These are phyloP conservation scores for Drechslerella coelobrocha DNA, from an alignment of 2,329 filamentous ascomycete species.

Conservation along the genomic window DNA sequence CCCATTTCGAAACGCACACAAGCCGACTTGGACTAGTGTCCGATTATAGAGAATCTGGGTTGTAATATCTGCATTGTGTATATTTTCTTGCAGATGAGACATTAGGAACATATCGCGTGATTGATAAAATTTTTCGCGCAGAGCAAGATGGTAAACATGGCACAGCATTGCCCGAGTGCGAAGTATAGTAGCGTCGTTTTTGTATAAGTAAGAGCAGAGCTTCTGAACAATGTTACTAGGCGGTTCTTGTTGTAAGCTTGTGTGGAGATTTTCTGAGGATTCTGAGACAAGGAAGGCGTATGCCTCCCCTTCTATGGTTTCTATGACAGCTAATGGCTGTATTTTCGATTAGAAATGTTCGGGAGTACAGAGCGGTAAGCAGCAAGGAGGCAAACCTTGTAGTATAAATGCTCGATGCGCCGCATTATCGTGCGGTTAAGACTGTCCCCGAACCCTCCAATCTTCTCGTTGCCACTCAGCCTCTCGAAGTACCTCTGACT, in stretches of 20 bases:
- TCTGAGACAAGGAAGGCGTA: constrained; percentile 61
- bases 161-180: constrained; percentile 96
- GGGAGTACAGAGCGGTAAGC: not conserved
- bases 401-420: constrained; percentile 95
- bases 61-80: constrained; percentile 93
- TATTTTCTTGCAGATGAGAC: constrained; percentile 98
- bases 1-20: constrained; percentile 96
- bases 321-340: constrained; percentile 41
- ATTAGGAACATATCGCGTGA: constrained; percentile 99
- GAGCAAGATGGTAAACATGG: constrained; percentile 96
- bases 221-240: constrained; percentile 61
- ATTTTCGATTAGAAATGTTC: not conserved
- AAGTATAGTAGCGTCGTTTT: constrained; percentile 85
- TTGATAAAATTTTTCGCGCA: constrained; percentile 98
- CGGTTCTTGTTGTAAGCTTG: constrained; percentile 19
- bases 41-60: constrained; percentile 99
- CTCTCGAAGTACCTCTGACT: constrained; percentile 86
- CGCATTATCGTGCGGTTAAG: constrained; percentile 93
- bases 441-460: constrained; percentile 77
- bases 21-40: constrained; percentile 94
- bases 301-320: constrained; percentile 35
- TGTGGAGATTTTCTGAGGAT: constrained; percentile 64
- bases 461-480: constrained; percentile 72
- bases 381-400: constrained; percentile 71
- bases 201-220: constrained; percentile 94